A percentile compares a stretch with the other conserved stretches of the same genome.
Evolutionary conservation across 768 basidiomycete species (phyloP).

Genomic region (Pleurotus pulmonarius): DNA sequence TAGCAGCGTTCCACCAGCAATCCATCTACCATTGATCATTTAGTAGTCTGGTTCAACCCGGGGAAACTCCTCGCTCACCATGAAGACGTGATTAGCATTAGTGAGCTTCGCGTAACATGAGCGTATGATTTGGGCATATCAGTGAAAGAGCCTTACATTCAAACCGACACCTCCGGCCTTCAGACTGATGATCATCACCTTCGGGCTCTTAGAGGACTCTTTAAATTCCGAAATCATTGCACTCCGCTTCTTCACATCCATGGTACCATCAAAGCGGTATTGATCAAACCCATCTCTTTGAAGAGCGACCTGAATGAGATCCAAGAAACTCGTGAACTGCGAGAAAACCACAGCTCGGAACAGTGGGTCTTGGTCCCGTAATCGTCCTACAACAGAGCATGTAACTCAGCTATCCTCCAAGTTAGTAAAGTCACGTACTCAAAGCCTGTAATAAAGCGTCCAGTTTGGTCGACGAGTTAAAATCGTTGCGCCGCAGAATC

Average conservation of each 20-base stretch:
- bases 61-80: conserved; percentile 45
- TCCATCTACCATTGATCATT: conserved; percentile 59
- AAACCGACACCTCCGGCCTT: conserved; percentile 93
- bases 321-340: conserved; percentile 85
- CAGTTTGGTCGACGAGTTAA: conserved; percentile 88
- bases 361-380: conserved; percentile 67
- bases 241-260: conserved; percentile 81
- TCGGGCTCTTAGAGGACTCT: conserved; percentile 60
- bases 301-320: conserved; percentile 70
- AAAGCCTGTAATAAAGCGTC: conserved; percentile 77
- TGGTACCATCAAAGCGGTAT: conserved; percentile 88
- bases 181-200: conserved; percentile 73
- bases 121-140: conserved; percentile 2
- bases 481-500: conserved; percentile 73
- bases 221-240: conserved; percentile 79
- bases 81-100: conserved; percentile 80
- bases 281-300: conserved; percentile 66
- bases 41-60: neutral
- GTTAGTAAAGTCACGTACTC: conserved; percentile 32
- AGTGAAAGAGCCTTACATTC: conserved; percentile 47
- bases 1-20: conserved; percentile 89
- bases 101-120: conserved; percentile 48
- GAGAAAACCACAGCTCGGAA: conserved; percentile 89
- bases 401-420: neutral
- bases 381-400: conserved; percentile 35